phyloP scores from a whole-genome alignment of 805 yeast genomes.

The Zygosaccharomyces kombuchaensis region DNA sequence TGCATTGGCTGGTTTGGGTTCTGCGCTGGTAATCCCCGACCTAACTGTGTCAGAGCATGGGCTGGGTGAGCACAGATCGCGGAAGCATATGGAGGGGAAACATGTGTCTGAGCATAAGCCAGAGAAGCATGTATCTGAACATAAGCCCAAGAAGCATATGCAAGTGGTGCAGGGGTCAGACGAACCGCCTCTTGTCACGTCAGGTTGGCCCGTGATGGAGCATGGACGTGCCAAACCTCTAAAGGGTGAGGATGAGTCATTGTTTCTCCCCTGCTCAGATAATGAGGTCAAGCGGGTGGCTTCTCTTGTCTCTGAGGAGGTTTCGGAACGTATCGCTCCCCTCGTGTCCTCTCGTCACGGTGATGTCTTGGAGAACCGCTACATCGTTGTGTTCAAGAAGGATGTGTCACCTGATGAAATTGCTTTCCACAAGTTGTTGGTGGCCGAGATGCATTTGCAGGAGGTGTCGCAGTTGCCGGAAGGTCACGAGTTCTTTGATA shows the following conservation, averaged over 20 bases:
- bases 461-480: slow-evolving; percentile 35
- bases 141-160: too few relatives aligned
- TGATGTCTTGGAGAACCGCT: slow-evolving; percentile 44
- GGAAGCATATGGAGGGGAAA: not conserved
- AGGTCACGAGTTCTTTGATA: slow-evolving; percentile 28
- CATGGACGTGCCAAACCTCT: not conserved
- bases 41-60: slow-evolving; percentile 29
- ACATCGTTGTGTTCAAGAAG: slow-evolving; percentile 80
- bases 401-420: slow-evolving; percentile 49
- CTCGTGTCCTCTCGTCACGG: slow-evolving; percentile 37
- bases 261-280: too few relatives aligned
- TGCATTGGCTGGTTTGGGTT: slow-evolving; percentile 39
- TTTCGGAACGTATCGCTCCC: slow-evolving; percentile 38
- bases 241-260: too few relatives aligned
- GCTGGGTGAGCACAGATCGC: not conserved
- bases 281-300: slow-evolving; percentile 8
- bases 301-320: not conserved
- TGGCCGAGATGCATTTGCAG: slow-evolving; percentile 49
- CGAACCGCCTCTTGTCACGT: too few relatives aligned
- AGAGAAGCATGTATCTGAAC: not conserved
- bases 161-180: too few relatives aligned
- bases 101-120: not conserved
- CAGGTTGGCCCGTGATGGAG: too few relatives aligned
- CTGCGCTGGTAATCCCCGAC: slow-evolving; percentile 62
- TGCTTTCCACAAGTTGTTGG: slow-evolving; percentile 64